phyloP scores from a whole-genome alignment of 2,329 filamentous ascomycete species.

The Cercospora nicotianae region DNA sequence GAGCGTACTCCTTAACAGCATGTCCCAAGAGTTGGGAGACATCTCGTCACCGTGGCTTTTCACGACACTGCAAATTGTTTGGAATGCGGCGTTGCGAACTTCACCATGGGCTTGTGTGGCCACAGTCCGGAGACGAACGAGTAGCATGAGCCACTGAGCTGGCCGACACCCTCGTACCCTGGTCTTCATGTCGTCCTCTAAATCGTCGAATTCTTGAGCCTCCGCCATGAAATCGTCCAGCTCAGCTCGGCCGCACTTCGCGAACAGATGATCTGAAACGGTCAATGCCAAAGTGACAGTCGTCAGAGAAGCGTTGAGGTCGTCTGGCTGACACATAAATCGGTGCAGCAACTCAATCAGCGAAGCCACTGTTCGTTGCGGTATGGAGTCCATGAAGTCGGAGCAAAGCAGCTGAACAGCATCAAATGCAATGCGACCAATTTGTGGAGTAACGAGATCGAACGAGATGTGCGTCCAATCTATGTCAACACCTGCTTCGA shows the following conservation, averaged over 20 bases:
- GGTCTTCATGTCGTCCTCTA: conserved; percentile 26
- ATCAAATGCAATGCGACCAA: conserved; percentile 83
- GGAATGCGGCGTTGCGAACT: conserved; percentile 81
- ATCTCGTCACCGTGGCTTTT: conserved; percentile 85
- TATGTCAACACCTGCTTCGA: conserved; percentile 26
- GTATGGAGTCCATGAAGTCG: conserved; percentile 76
- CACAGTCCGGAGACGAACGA: conserved; percentile 69
- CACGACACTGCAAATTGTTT: conserved; percentile 87
- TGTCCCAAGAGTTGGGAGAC: conserved; percentile 74
- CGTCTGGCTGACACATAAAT: conserved; percentile 85
- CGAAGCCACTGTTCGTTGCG: conserved; percentile 70
- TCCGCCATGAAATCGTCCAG: conserved; percentile 34
- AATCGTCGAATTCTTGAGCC: conserved; percentile 27
- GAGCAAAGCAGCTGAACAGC: conserved; percentile 92
- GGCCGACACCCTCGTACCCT: conserved; percentile 37
- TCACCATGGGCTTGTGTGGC: conserved; percentile 72
- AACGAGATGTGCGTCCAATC: conserved; percentile 34
- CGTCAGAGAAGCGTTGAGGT: conserved; percentile 94
- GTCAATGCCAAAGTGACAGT: conserved; percentile 97
- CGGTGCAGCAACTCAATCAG: conserved; percentile 85
- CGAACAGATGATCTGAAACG: conserved; percentile 78
- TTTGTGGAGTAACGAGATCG: conserved; percentile 62
- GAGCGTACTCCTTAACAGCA: conserved; percentile 77
- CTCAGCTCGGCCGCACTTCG: conserved; percentile 45
- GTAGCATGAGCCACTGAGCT: conserved; percentile 74